phyloP scores from a whole-genome alignment of 495 filamentous ascomycete species.

The Podospora comata region DNA sequence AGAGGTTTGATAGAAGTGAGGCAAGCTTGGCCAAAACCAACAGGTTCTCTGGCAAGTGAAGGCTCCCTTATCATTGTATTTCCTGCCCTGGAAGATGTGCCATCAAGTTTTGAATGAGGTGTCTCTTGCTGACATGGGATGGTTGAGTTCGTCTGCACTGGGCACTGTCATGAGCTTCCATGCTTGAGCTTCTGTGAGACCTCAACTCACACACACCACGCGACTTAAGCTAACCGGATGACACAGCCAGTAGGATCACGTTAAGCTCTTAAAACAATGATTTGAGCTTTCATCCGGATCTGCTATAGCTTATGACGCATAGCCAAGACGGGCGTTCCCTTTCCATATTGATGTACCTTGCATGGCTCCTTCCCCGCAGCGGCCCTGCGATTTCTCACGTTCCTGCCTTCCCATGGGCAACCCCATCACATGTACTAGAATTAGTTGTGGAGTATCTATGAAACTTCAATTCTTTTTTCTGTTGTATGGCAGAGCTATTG shows the following conservation, averaged over 20 bases:
- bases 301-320: neutral
- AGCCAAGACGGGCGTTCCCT: neutral
- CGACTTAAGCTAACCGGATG: neutral
- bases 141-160: neutral
- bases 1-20: neutral
- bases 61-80: neutral
- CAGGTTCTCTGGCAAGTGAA: neutral
- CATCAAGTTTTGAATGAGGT: too few species aligned
- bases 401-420: neutral
- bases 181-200: neutral
- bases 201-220: neutral
- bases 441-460: neutral
- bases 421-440: neutral
- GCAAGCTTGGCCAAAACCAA: neutral
- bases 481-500: neutral
- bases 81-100: too few species aligned
- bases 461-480: neutral
- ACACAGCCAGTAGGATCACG: neutral
- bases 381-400: too few species aligned
- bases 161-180: neutral
- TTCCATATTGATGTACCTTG: neutral
- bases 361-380: neutral
- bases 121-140: neutral
- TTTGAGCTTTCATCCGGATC: neutral
- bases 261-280: neutral